phyloP scores from a whole-genome alignment of 2,329 filamentous ascomycete species.

The Ophiocordyceps robertsii region DNA sequence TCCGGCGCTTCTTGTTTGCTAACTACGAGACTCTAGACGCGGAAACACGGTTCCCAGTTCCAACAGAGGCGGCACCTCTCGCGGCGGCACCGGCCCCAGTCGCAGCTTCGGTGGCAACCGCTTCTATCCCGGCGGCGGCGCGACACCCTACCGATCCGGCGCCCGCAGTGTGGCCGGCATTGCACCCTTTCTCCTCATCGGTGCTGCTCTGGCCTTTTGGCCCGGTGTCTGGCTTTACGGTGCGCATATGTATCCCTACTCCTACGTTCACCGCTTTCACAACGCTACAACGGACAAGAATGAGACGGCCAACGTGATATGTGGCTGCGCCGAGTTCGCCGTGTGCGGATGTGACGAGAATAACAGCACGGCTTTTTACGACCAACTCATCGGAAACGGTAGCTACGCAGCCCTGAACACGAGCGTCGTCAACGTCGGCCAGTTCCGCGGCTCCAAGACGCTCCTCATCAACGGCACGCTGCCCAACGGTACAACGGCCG shows the following conservation, averaged over 20 bases:
- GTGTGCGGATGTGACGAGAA: slow-evolving; percentile 59
- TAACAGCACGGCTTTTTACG: slow-evolving; percentile 42
- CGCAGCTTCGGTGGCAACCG: slow-evolving; percentile 46
- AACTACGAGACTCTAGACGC: slow-evolving; percentile 9
- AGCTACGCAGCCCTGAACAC: slow-evolving; percentile 46
- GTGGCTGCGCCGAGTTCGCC: slow-evolving; percentile 35
- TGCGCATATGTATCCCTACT: slow-evolving; percentile 43
- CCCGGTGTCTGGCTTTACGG: slow-evolving; percentile 52
- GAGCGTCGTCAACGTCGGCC: slow-evolving; percentile 44
- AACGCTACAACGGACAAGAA: slow-evolving; percentile 31
- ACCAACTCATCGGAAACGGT: slow-evolving; percentile 52
- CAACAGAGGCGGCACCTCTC: slow-evolving; percentile 37
- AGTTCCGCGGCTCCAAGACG: slow-evolving; percentile 26
- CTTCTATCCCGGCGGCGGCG: slow-evolving; percentile 55
- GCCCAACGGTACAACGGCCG: slow-evolving; percentile 48
- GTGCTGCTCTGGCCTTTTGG: slow-evolving; percentile 41
- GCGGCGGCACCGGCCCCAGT: slow-evolving; percentile 40
- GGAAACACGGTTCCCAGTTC: slow-evolving; percentile 15
- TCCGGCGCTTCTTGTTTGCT: not conserved
- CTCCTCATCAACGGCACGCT: slow-evolving; percentile 67
- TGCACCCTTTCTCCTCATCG: slow-evolving; percentile 36
- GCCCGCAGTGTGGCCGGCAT: slow-evolving; percentile 36
- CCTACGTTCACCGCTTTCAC: slow-evolving; percentile 30
- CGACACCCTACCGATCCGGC: slow-evolving; percentile 46
- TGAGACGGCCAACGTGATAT: slow-evolving; percentile 22